phyloP scores from a whole-genome alignment of 352 stramenopile species.

The Aphanomyces invadans region DNA sequence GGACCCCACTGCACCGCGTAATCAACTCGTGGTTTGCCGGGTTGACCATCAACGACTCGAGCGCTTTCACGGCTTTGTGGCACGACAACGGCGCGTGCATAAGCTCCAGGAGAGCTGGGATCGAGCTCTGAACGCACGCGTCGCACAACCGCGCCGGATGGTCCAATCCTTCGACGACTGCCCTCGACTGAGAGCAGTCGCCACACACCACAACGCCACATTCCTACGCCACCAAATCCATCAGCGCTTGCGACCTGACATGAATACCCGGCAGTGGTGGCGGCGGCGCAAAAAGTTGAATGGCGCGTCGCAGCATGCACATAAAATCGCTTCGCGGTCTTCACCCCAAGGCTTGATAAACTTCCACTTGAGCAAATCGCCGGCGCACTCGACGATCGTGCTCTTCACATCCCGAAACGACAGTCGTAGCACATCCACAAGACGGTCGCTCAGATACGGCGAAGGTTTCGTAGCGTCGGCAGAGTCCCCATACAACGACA shows the following conservation, averaged over 20 bases:
- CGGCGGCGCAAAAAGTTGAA: conserved; percentile 24
- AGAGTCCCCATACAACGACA: conserved; percentile 28
- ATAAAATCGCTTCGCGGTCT: conserved; percentile 13
- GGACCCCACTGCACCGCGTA: conserved; percentile 20
- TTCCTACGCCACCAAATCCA: conserved; percentile 6
- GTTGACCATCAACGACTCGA: conserved; percentile 25
- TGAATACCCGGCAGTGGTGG: conserved; percentile 24
- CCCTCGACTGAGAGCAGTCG: conserved; percentile 20
- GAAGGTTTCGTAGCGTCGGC: conserved; percentile 47
- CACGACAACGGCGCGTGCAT: background rate
- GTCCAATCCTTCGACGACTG: conserved; percentile 18
- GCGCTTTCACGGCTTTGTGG: conserved; percentile 11
- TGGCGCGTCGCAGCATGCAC: conserved; percentile 15
- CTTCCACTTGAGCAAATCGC: conserved; percentile 23
- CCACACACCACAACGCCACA: conserved; percentile 21
- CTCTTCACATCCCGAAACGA: conserved; percentile 24
- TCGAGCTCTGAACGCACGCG: conserved; percentile 23
- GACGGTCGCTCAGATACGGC: conserved; percentile 76
- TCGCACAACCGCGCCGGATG: conserved; percentile 21
- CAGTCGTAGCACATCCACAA: conserved; percentile 72
- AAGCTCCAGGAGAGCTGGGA: conserved; percentile 22
- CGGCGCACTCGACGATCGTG: conserved; percentile 15
- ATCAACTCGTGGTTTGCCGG: conserved; percentile 23
- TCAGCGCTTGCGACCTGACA: background rate
- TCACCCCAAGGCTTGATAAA: conserved; percentile 26